Conservation (phyloP, 2,329 filamentous ascomycete species). For the Pestalotiopsis sp. region DNA sequence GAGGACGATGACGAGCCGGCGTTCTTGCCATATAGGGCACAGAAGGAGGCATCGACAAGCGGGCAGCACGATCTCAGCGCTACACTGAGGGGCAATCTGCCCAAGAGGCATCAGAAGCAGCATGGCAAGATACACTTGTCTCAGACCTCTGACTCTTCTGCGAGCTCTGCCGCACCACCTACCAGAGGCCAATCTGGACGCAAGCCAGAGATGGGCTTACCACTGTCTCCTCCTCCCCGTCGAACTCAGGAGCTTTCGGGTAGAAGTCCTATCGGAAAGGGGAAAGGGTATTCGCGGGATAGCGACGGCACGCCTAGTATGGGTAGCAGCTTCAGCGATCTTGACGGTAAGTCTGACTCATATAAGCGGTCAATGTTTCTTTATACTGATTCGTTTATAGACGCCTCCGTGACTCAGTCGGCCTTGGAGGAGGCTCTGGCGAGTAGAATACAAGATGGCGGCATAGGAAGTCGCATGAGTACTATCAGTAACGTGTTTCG, state of each 20-base stretch:
- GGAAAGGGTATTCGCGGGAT: constrained; percentile 56
- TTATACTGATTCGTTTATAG: constrained; percentile 40
- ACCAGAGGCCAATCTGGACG: constrained; percentile 32
- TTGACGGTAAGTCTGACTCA: constrained; percentile 62
- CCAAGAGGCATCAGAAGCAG: constrained; percentile 32
- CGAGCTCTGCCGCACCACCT: constrained; percentile 51
- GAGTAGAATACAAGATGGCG: constrained; percentile 69
- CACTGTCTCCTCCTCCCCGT: constrained; percentile 62
- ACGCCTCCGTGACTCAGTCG: constrained; percentile 80
- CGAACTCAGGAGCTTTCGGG: constrained; percentile 61
- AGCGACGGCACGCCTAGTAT: constrained; percentile 79
- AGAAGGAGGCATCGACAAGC: constrained; percentile 24
- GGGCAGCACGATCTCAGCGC: constrained; percentile 51
- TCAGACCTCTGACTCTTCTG: constrained; percentile 67
- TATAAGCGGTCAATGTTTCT: constrained; percentile 15
- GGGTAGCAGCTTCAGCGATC: constrained; percentile 85
- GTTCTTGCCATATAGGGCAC: constrained; percentile 51
- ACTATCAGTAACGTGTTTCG: constrained; percentile 68
- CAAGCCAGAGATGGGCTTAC: constrained; percentile 41
- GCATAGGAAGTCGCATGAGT: constrained; percentile 65
- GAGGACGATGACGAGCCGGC: constrained; percentile 58
- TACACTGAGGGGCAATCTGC: constrained; percentile 51
- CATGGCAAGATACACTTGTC: constrained; percentile 45
- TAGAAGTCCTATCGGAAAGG: constrained; percentile 54
- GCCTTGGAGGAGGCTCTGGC: constrained; percentile 78